phyloP scores from a whole-genome alignment of 495 filamentous ascomycete species.

The Achaetomiella virescens region DNA sequence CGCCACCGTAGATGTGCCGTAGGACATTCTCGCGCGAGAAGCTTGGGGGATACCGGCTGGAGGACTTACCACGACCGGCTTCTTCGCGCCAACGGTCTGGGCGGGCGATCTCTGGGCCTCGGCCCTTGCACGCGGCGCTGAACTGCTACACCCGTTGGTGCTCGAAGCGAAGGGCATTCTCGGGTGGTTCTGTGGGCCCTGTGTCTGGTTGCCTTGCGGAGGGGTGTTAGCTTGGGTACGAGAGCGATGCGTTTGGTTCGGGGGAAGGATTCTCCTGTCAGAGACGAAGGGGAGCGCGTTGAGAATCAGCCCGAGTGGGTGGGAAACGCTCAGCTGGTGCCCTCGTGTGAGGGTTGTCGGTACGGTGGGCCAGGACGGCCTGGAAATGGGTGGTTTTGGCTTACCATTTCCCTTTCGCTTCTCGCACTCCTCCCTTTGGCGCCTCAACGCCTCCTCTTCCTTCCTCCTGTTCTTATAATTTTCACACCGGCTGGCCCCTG shows the following conservation, averaged over 20 bases:
- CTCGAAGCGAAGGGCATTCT: neutral
- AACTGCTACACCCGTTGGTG: neutral
- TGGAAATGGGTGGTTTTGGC: neutral
- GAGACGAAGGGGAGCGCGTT: neutral
- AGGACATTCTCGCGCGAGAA: neutral
- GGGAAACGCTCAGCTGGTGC: neutral
- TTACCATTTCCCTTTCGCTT: neutral
- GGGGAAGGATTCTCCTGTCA: neutral
- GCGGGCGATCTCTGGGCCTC: neutral
- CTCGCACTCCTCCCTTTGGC: neutral
- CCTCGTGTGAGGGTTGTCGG: neutral
- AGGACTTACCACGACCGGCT: neutral
- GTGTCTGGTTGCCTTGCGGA: neutral
- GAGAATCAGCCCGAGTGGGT: neutral
- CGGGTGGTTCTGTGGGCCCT: neutral
- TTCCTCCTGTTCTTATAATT: neutral
- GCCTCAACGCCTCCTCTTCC: constrained; percentile 1
- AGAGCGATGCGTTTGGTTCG: neutral
- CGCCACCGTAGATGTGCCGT: neutral
- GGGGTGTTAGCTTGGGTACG: neutral
- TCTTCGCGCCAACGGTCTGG: neutral
- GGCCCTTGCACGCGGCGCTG: neutral
- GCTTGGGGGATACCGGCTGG: neutral
- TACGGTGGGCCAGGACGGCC: neutral
- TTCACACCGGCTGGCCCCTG: neutral